phyloP scores from a whole-genome alignment of 208 protist species.

The Leishmania aethiopica region DNA sequence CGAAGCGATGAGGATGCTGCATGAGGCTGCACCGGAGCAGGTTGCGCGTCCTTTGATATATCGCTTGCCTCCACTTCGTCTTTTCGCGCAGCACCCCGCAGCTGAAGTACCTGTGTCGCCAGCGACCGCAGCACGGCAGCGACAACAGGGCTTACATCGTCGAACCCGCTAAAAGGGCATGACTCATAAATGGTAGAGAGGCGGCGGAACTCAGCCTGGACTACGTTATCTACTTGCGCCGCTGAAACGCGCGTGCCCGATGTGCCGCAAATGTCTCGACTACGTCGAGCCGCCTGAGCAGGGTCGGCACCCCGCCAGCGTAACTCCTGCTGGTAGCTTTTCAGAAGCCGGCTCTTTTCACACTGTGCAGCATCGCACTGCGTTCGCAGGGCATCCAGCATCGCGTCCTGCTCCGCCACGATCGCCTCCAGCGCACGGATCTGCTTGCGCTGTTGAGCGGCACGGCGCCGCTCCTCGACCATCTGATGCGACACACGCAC shows the following conservation, averaged over 20 bases:
- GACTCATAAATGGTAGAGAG: background rate
- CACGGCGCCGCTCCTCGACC: constrained; percentile 39
- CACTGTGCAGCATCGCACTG: constrained; percentile 36
- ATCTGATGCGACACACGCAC: constrained; percentile 44
- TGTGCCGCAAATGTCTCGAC: background rate
- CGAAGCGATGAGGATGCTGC: background rate
- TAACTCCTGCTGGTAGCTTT: constrained; percentile 39
- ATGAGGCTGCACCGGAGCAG: background rate
- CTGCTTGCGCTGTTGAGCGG: constrained; percentile 34
- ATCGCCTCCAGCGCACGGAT: constrained; percentile 37
- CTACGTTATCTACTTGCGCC: constrained; percentile 15
- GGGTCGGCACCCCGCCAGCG: constrained; percentile 6
- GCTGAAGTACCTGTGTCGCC: constrained; percentile 47
- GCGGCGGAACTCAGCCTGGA: constrained; percentile 14
- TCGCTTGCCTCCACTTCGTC: background rate
- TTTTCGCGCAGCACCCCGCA: background rate
- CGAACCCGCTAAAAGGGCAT: constrained; percentile 15
- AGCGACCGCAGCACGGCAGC: constrained; percentile 46
- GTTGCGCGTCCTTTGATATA: background rate
- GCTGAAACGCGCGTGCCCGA: constrained; percentile 8
- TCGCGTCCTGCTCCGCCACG: constrained; percentile 47
- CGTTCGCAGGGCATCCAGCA: constrained; percentile 41
- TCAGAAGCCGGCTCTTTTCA: constrained; percentile 32
- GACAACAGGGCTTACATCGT: constrained; percentile 26
- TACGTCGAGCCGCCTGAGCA: background rate